Percentiles rank a stretch among this genome's conserved stretches.
phyloP scores from a whole-genome alignment of 257 asterid species.

The Lantana camara region DNA sequence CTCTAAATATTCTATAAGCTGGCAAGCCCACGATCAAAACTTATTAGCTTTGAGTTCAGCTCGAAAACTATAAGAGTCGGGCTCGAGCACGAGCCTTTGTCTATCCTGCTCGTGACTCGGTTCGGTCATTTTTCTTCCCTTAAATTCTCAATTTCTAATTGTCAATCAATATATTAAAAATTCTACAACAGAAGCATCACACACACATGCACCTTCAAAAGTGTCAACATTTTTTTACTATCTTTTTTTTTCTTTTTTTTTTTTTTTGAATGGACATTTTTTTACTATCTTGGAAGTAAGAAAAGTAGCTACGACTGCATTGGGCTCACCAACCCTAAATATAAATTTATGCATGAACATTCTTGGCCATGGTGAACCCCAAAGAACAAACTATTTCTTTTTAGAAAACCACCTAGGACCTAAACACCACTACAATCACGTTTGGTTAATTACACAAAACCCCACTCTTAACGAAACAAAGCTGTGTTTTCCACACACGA shows the following conservation, averaged over 20 bases:
- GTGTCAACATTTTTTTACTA: constrained; percentile 21
- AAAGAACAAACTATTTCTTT: background rate
- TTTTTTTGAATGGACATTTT: background rate
- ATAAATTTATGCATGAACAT: constrained; percentile 35
- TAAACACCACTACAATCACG: too few species aligned
- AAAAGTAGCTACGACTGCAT: constrained; percentile 43
- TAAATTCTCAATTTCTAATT: background rate
- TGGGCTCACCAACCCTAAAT: constrained; percentile 26
- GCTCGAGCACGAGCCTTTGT: too few species aligned
- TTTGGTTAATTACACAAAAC: too few species aligned
- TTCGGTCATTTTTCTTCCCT: background rate
- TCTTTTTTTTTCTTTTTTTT: too few species aligned
- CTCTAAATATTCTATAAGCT: too few species aligned
- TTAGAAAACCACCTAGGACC: constrained; percentile 19
- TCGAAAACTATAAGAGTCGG: too few species aligned
- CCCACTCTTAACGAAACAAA: too few species aligned
- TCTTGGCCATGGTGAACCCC: constrained; percentile 44
- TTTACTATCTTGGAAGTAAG: constrained; percentile 39
- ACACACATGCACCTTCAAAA: too few species aligned
- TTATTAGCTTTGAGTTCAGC: too few species aligned
- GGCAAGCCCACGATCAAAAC: too few species aligned
- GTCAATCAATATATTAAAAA: background rate
- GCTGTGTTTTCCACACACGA: background rate
- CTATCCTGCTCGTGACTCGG: too few species aligned
- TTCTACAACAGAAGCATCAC: constrained; percentile 11